phyloP scores from a whole-genome alignment of 495 filamentous ascomycete species.

The Xylaria castorea region DNA sequence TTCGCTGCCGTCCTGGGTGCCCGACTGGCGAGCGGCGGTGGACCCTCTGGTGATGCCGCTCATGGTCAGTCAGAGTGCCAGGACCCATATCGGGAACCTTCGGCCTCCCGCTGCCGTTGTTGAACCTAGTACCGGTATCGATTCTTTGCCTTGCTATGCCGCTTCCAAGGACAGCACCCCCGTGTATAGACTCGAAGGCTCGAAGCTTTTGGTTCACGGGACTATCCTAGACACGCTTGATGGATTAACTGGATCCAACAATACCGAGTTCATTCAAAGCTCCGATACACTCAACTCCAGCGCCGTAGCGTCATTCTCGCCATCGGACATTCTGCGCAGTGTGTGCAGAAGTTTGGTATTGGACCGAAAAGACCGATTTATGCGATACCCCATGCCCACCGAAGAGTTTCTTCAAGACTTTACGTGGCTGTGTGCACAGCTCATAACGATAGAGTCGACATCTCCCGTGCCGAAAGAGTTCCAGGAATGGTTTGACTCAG shows the following conservation, averaged over 20 bases:
- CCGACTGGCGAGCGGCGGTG: background rate
- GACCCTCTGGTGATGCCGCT: background rate
- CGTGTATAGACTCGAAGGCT: background rate
- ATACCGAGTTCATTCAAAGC: background rate
- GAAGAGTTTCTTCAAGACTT: background rate
- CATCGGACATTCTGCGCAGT: background rate
- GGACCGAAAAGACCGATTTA: background rate
- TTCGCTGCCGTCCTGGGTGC: background rate
- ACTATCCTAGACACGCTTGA: background rate
- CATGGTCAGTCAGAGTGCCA: background rate
- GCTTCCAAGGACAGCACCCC: background rate
- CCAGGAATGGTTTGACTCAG: background rate
- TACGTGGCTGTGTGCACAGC: background rate
- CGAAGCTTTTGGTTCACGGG: background rate
- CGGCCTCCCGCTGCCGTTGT: background rate
- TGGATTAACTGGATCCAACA: background rate
- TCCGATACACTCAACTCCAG: background rate
- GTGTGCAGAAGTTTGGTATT: background rate
- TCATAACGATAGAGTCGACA: background rate
- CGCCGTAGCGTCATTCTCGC: background rate
- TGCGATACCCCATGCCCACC: background rate
- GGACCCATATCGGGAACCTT: conserved; percentile 5
- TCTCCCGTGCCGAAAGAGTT: background rate
- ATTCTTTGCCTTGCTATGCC: background rate
- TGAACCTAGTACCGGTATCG: too few species aligned